phyloP scores from a whole-genome alignment of 1,139 yeast genomes.

The Debaryomycetaceae sp. region DNA sequence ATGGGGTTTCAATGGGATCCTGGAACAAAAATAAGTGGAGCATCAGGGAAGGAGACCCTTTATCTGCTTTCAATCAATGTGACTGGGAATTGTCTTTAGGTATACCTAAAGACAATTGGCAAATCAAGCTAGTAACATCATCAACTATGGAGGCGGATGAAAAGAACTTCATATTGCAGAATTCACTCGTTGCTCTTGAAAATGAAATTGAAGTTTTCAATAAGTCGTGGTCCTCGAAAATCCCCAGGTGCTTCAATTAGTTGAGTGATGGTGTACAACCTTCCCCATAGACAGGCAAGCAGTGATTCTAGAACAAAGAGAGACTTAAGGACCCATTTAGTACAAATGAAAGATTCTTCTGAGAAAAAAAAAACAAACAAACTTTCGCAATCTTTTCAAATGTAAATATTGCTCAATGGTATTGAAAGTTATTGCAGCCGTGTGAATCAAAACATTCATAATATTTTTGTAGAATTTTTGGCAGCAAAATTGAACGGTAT shows the following conservation, averaged over 20 bases:
- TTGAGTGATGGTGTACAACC: too few species aligned
- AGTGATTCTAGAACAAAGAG: too few species aligned
- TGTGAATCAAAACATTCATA: too few species aligned
- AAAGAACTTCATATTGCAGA: constrained; percentile 16
- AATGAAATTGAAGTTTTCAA: constrained; percentile 2
- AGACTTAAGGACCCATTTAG: too few species aligned
- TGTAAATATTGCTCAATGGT: too few species aligned
- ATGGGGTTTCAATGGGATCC: constrained; percentile 27
- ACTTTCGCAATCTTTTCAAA: too few species aligned
- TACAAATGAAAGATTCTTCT: too few species aligned
- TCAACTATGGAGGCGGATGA: constrained; percentile 23
- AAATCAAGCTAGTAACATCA: constrained; percentile 22
- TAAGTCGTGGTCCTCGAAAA: neutral
- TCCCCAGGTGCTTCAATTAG: neutral
- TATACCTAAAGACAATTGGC: constrained; percentile 27
- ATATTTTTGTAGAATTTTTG: too few species aligned
- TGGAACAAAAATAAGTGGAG: constrained; percentile 31
- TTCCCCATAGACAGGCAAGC: too few species aligned
- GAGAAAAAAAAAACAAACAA: too few species aligned
- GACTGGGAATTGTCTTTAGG: constrained; percentile 35
- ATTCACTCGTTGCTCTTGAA: constrained; percentile 18
- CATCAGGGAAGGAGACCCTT: constrained; percentile 26
- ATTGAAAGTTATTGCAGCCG: too few species aligned
- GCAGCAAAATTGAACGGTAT: too few species aligned
- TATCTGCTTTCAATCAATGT: constrained; percentile 29